Base-by-base conservation (phyloP, 2,329 filamentous ascomycete species). In the Pseudogymnoascus sp. region DNA sequence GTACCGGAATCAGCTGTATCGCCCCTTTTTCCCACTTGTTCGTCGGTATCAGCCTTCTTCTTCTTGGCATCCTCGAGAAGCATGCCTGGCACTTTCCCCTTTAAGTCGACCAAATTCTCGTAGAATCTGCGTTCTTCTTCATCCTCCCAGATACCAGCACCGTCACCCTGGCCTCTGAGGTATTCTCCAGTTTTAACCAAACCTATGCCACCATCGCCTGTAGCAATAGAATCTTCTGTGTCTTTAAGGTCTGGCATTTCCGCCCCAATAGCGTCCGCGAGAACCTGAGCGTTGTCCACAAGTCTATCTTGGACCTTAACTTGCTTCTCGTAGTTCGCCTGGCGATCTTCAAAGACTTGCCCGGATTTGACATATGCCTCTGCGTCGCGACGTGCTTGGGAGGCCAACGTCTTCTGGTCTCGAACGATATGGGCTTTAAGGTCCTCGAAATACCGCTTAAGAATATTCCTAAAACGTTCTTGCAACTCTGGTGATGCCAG, bases 331-430 rank as follows among this genome's bases (percentile, higher is more conserved):
- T 95, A 96, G 72, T 92, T 97, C 61, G 92, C 85, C 73, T 99
- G 94, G 60, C 94, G 89, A 71, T 99, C 94, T 73, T 99, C 94
- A 67, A 99, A 97, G 4, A 99, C 93, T 72, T 99, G 94, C 2
- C 94, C 94, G 38, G 94, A 97, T 72, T 97, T 97, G 69, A 99
- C 93, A 70, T 99, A 99, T 5, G 93, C 94, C 75, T 99, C 94
- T 0, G 94, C 93, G 75, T 99, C 99, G 68, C 93, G 92, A 66
- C 92, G 90, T 61, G 90, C 91, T 76, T 99, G 94, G 25, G 84
- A 86, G 61, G 87, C 84, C 41, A 99, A 87, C 41, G 89, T 88
- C 74, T 96, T 94, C 73, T 99, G 94, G 69, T 97, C 92, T n/a
- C 90, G 88, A 30, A 92, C 75, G 30, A 99, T 82, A 71, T 97